Conservation (phyloP, 805 yeast genomes). For the Torulaspora microellipsoides region DNA sequence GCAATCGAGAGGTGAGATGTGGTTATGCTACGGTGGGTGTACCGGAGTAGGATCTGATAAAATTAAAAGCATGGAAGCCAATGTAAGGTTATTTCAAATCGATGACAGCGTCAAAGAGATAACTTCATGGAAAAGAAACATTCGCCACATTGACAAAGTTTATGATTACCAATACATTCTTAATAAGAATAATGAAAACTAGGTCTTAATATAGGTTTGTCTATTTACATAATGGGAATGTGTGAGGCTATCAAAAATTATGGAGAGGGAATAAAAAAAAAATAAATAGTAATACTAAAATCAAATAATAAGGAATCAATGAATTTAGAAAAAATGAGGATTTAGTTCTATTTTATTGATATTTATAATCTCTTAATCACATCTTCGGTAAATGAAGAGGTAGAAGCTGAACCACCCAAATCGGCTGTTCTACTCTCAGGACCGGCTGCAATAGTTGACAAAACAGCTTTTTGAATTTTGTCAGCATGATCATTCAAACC, state of each 20-base stretch:
- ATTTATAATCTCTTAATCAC: conserved; percentile 55
- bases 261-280: neutral
- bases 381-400: conserved; percentile 85
- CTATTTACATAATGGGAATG: neutral
- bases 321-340: no score
- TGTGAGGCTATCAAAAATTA: no score
- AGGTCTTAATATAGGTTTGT: neutral
- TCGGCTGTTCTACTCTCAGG: conserved; percentile 93
- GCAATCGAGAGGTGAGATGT: conserved; percentile 38
- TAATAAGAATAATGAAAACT: conserved; percentile 3
- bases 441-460: conserved; percentile 87
- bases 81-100: conserved; percentile 50
- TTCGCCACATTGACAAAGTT: conserved; percentile 39
- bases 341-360: neutral
- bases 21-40: conserved; percentile 68
- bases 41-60: conserved; percentile 64
- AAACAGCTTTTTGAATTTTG: conserved; percentile 82
- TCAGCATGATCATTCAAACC: conserved; percentile 76
- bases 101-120: conserved; percentile 41
- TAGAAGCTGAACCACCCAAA: conserved; percentile 86
- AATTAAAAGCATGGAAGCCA: conserved; percentile 44
- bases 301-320: neutral
- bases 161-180: conserved; percentile 44
- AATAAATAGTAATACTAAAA: neutral
- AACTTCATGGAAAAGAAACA: conserved; percentile 57